Base-by-base conservation (phyloP, 1,139 yeast genomes). In the Pichia sp. region DNA sequence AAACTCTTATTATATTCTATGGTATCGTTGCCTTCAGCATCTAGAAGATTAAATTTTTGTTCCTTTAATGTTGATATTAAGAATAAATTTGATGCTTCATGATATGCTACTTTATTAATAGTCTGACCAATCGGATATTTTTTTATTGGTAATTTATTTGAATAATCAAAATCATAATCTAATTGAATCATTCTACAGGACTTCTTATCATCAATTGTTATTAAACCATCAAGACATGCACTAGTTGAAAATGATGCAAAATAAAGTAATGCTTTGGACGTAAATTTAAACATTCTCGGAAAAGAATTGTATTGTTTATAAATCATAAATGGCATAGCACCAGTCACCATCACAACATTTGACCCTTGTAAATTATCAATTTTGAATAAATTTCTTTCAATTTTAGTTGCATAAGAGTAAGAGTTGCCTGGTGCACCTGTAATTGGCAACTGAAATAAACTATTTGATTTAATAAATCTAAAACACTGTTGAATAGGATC, bases 361-460 rank as follows among this genome's bases (percentile, higher is more conserved):
- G 71, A 71, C 0, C 82, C 85, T 54, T 76, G 76, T 49, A 80
- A 69, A 47, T 80, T 68, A 9, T 75, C 73, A 48, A 83, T 67
- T 55, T 80, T 77, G 35, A 80, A 78, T 64, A 84, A 67, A 48
- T 80, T 76, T 64, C 87, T 74, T 64, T 82, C 92, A 46, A 84
- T 73, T 4, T 74, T 70, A 0, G 87, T 84, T 29, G 87, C 86
- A 43, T 74, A 70, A 1, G 85, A 73, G 56, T 79, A 82, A 0
- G 89, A 83, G 59, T 82, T 82, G 47, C 78, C 82, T 1, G 92
- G 90, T 1, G 92, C 92, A 45, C 92, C 94, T 1, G 87, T 80
- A 10, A 72, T 64, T 9, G 70, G 61, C 27, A 70, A 53, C 43
- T 67, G 65, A 30, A 57, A 60, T 41, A 55, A 40, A 50, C 78